Evolutionary conservation across 2,329 filamentous ascomycete genomes (phyloP).

Genomic region (Phaeosphaeria sp.): DNA sequence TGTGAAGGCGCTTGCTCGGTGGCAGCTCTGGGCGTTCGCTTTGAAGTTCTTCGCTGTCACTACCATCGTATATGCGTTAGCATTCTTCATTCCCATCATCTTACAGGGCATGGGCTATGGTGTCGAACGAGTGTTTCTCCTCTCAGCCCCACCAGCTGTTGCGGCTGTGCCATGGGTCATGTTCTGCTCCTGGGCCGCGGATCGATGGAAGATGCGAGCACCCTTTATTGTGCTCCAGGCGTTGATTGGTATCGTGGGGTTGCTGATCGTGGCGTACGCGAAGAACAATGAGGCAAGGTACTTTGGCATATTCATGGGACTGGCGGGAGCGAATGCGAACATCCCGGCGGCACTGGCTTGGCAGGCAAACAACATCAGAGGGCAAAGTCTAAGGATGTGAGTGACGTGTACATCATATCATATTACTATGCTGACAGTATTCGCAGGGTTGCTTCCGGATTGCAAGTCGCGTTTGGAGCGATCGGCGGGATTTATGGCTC

Average conservation of each 20-base stretch:
- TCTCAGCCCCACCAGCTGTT: constrained; percentile 33
- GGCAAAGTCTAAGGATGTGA: constrained; percentile 21
- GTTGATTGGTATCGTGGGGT: constrained; percentile 53
- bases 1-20: constrained; percentile 11
- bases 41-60: constrained; percentile 24
- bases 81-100: constrained; percentile 34
- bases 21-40: constrained; percentile 26
- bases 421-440: neutral
- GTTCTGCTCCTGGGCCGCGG: constrained; percentile 26
- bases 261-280: constrained; percentile 54
- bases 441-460: constrained; percentile 32
- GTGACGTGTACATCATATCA: neutral
- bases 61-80: constrained; percentile 21
- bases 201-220: constrained; percentile 25
- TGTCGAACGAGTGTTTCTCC: constrained; percentile 25
- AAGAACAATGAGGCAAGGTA: constrained; percentile 50
- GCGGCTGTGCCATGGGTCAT: constrained; percentile 29
- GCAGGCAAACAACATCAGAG: constrained; percentile 17
- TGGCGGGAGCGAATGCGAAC: constrained; percentile 59
- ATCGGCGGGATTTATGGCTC: constrained; percentile 40
- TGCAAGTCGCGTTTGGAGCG: constrained; percentile 41
- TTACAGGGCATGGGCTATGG: constrained; percentile 31
- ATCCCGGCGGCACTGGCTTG: constrained; percentile 53
- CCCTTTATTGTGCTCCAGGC: constrained; percentile 29
- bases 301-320: constrained; percentile 54